A percentile compares a stretch with the other conserved stretches of the same genome.
These are phyloP conservation scores for Murraya koenigii DNA, from an alignment of 345 rosid genomes.

Conservation along the genomic window DNA sequence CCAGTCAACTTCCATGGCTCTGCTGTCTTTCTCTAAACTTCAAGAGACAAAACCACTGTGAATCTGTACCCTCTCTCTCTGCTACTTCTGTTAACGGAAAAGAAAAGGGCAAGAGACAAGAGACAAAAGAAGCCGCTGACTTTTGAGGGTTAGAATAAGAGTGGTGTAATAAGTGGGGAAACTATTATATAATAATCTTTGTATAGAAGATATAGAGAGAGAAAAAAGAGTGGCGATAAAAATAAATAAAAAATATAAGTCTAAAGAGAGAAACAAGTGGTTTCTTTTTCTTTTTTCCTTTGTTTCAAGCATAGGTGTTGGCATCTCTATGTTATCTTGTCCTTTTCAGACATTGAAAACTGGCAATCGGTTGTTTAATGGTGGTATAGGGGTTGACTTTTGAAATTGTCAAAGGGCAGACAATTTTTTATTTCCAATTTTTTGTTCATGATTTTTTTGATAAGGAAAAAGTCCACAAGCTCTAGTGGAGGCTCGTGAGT, in stretches of 20 bases:
- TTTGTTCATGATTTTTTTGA: background rate
- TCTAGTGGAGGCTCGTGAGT: constrained; percentile 24
- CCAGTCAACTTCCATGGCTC: constrained; percentile 81
- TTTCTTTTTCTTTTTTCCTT: too few species aligned
- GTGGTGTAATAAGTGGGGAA: constrained; percentile 30
- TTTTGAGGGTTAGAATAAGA: constrained; percentile 29
- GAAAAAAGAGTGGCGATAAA: constrained; percentile 8
- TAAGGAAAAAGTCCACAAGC: constrained; percentile 36
- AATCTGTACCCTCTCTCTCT: constrained; percentile 27
- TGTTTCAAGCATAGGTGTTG: too few species aligned
- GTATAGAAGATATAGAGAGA: background rate
- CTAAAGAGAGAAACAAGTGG: constrained; percentile 25
- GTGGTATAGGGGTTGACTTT: constrained; percentile 56
- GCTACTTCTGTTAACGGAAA: constrained; percentile 23
- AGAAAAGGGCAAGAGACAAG: constrained; percentile 20
- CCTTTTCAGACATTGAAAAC: constrained; percentile 34
- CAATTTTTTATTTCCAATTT: background rate
- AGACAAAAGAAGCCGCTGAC: constrained; percentile 82
- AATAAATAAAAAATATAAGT: background rate
- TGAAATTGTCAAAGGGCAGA: constrained; percentile 43
- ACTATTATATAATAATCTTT: constrained; percentile 25
- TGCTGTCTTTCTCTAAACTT: background rate
- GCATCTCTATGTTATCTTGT: constrained; percentile 69
- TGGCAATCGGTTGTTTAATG: constrained; percentile 20
- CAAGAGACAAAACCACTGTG: constrained; percentile 29